phyloP scores from a whole-genome alignment of 1,139 yeast genomes.

The Candida neerlandica region DNA sequence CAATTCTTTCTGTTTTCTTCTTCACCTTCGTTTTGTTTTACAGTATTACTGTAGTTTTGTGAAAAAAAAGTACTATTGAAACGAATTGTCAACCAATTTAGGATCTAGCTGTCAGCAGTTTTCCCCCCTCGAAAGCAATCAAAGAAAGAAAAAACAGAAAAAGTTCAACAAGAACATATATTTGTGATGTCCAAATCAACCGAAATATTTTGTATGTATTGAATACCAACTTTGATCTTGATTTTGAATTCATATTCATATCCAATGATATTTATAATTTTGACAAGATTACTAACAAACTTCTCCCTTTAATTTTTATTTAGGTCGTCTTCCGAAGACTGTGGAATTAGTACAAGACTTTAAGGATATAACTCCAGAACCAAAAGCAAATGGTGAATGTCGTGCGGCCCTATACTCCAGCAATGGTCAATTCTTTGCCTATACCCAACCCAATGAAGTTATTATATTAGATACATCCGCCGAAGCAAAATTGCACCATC shows the following conservation, averaged over 20 bases:
- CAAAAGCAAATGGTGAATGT: constrained; percentile 44
- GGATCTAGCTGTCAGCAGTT: background rate
- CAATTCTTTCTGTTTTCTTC: background rate
- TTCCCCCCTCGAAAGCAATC: no score
- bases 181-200: constrained; percentile 38
- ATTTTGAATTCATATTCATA: constrained; percentile 4
- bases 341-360: constrained; percentile 61
- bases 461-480: constrained; percentile 57
- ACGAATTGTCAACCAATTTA: constrained; percentile 1
- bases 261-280: no score
- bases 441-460: constrained; percentile 58
- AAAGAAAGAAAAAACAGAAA: background rate
- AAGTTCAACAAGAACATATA: background rate
- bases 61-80: constrained; percentile 1
- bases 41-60: background rate
- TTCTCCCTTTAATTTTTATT: background rate
- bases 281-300: constrained; percentile 8
- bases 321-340: constrained; percentile 65
- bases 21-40: constrained; percentile 1
- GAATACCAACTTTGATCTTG: background rate
- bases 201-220: constrained; percentile 46
- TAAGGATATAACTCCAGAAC: constrained; percentile 34
- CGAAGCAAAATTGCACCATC: constrained; percentile 28
- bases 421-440: constrained; percentile 59
- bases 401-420: constrained; percentile 53